Conservation (phyloP, 1,284 basidiomycete genomes). For the Wallemia ichthyophaga region DNA sequence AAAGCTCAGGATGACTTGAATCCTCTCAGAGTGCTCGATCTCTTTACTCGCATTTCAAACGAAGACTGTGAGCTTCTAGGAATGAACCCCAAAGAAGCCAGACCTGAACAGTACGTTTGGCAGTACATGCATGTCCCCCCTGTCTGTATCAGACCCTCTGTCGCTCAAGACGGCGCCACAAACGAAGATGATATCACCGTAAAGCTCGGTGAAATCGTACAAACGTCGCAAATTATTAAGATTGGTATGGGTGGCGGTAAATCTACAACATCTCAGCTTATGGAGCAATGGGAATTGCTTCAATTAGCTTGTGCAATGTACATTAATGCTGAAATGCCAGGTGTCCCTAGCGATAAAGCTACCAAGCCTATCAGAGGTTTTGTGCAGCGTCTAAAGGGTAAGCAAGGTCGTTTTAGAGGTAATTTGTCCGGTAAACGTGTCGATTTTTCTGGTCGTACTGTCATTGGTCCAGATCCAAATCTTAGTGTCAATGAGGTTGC, state of each 20-base stretch:
- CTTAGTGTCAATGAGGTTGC: conserved; percentile 92
- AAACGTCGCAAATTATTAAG: conserved; percentile 76
- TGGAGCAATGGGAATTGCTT: conserved; percentile 98
- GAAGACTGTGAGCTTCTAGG: conserved; percentile 94
- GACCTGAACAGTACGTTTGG: conserved; percentile 97
- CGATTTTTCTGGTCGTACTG: conserved; percentile 91
- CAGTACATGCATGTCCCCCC: conserved; percentile 97
- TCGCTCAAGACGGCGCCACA: conserved; percentile 72
- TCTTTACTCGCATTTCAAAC: conserved; percentile 75
- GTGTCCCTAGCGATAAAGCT: conserved; percentile 51
- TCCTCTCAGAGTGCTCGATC: conserved; percentile 67
- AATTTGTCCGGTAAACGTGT: conserved; percentile 97
- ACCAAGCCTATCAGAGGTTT: conserved; percentile 86
- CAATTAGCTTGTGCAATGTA: conserved; percentile 89
- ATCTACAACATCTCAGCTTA: conserved; percentile 56
- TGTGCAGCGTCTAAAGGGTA: conserved; percentile 92
- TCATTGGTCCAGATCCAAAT: conserved; percentile 96
- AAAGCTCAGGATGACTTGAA: conserved; percentile 88
- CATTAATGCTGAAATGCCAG: conserved; percentile 91
- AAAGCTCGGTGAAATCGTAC: conserved; percentile 89
- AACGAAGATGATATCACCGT: conserved; percentile 98
- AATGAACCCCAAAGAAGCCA: conserved; percentile 54
- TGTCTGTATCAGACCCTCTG: conserved; percentile 86
- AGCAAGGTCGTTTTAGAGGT: conserved; percentile 93
- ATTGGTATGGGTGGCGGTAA: conserved; percentile 54